Percentiles rank a stretch among this genome's conserved stretches.
Conservation (phyloP, 2,329 filamentous ascomycete species). For the Colletotrichum horii region DNA sequence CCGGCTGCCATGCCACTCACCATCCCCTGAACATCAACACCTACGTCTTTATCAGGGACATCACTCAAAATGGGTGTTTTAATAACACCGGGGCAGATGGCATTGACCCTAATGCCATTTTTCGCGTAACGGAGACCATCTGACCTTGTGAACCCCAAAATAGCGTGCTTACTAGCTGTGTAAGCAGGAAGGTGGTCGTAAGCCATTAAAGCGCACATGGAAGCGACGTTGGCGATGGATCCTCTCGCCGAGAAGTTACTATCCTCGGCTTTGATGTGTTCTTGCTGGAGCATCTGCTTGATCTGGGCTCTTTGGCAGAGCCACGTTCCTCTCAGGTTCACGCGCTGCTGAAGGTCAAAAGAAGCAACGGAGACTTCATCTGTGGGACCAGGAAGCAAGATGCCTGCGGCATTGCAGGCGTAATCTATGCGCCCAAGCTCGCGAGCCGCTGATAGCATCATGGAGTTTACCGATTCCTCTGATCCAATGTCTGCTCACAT, state of each 20-base stretch:
- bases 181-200: background rate
- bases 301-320: background rate
- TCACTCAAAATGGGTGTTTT: background rate
- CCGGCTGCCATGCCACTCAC: background rate
- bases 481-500: background rate
- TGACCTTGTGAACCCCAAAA: background rate
- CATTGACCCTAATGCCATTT: background rate
- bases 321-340: background rate
- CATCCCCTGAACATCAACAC: background rate
- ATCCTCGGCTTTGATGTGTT: background rate
- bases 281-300: background rate
- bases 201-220: background rate
- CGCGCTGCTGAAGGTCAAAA: background rate
- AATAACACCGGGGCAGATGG: background rate
- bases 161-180: background rate
- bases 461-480: background rate
- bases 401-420: background rate
- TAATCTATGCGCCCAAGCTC: background rate
- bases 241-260: background rate
- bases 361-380: background rate
- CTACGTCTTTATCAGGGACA: background rate
- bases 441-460: accelerated
- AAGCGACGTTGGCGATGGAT: background rate
- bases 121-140: background rate
- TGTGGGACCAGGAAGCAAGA: background rate